phyloP scores from a whole-genome alignment of 805 yeast species.

The Lipomyces sp. region DNA sequence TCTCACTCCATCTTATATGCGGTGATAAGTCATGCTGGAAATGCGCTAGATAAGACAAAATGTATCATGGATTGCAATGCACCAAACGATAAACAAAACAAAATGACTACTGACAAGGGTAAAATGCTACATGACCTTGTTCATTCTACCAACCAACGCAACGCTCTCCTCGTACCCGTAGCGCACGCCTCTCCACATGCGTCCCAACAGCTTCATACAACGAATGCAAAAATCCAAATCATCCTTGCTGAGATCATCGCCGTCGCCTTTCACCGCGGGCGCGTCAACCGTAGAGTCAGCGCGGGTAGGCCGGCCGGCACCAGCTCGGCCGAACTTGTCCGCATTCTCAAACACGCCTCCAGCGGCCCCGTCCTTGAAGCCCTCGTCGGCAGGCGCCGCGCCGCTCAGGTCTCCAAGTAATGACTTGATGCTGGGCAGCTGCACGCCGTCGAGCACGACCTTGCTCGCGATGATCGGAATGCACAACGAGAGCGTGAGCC shows the following conservation, averaged over 20 bases:
- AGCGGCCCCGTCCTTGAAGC: background rate
- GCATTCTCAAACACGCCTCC: too few species aligned
- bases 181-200: constrained; percentile 14
- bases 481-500: constrained; percentile 13
- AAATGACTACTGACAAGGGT: too few species aligned
- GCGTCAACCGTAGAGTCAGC: background rate
- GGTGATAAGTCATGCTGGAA: too few species aligned
- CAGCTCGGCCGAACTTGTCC: background rate
- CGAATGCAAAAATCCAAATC: constrained; percentile 20
- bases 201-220: constrained; percentile 10
- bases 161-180: constrained; percentile 22
- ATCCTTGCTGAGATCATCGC: background rate
- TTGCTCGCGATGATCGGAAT: constrained; percentile 19
- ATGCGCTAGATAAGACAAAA: too few species aligned
- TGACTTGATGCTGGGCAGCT: constrained; percentile 20
- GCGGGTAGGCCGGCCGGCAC: background rate
- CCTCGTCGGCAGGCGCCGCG: too few species aligned
- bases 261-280: background rate
- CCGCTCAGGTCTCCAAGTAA: constrained; percentile 14
- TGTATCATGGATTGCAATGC: too few species aligned
- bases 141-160: constrained; percentile 21
- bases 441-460: constrained; percentile 17
- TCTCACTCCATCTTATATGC: too few species aligned
- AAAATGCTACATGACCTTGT: constrained; percentile 12
- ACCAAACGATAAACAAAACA: too few species aligned